Evolutionary conservation across 163 green algal species (phyloP), one percentile per base, ranked within the genome.

Genomic region (Chloromonas sp.): DNA sequence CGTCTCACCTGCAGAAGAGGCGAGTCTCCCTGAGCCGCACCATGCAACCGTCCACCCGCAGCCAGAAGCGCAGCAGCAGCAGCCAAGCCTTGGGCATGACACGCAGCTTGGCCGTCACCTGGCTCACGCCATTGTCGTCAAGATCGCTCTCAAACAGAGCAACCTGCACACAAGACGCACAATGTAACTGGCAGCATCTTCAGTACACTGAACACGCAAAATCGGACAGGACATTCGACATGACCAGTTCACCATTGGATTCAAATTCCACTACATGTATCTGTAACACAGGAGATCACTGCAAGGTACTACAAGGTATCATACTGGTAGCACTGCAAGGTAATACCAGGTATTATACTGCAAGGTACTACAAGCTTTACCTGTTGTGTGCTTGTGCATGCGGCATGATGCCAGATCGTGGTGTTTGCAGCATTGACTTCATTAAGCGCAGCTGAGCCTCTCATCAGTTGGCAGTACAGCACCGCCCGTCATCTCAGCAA

Each of bases 81-180:
- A 96, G 97, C 96, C 95, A 99, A 85, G 95, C 99, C 60, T 84
- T 88, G 0, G 95, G 95, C 97, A 99, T 99, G 2, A 99, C 95
- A 0, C 97, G 92, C 81, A 88, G 77, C 85, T 91, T 92, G 70
- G 87, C 87, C 0, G 78, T 88, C 70, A 91, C 66, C 1, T 78
- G 70, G 66, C 66, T 83, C 60, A 92, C 81, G 61, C 97, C 97
- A 83, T 97, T 96, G 91, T 99, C 97, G 84, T 99, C 97, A 84
- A 99, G 93, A 90, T 99, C 97, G 14, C 89, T 95, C 85, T 98
- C 96, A 82, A 98, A 99, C 82, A 99, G 91, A 3, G 91, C 88
- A 14, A 94, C 82, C 86, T 89, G 81, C 60, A 83, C 15, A 62
- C 58, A 14, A 3, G 2, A 13, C 36, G 14, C 74, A 81, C 74